Percentiles rank a stretch among this genome's conserved stretches.
Evolutionary conservation across 2,329 filamentous ascomycete genomes (phyloP).

Genomic region (Chaetothyriales sp.): DNA sequence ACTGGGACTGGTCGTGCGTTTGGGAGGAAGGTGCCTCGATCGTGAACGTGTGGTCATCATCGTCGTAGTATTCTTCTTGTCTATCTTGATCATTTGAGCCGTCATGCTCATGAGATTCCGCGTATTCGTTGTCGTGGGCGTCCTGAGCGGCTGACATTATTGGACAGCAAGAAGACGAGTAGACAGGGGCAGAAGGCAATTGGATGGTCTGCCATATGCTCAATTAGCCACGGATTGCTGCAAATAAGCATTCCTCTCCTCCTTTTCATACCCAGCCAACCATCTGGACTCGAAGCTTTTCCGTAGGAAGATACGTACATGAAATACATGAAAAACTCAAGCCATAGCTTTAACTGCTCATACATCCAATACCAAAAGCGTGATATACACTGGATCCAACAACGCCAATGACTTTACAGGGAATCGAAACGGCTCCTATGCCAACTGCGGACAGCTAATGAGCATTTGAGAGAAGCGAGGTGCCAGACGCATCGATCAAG

Average conservation of each 20-base stretch:
- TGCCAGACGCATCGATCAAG: background rate
- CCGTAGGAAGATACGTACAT: background rate
- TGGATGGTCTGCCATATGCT: background rate
- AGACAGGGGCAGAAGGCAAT: background rate
- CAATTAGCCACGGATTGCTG: background rate
- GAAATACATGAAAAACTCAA: background rate
- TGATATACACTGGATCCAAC: background rate
- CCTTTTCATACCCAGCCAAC: background rate
- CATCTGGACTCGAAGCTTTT: background rate
- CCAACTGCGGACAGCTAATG: background rate
- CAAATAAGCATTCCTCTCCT: background rate
- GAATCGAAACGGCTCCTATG: background rate
- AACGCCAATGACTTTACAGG: background rate
- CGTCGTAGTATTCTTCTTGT: background rate
- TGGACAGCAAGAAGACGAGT: background rate
- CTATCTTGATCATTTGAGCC: background rate
- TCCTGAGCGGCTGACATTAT: background rate
- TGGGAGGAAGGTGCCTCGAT: conserved; percentile 24
- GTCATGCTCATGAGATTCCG: background rate
- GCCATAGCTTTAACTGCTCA: background rate
- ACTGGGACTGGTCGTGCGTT: conserved; percentile 16
- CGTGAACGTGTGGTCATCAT: conserved; percentile 25
- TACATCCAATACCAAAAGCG: background rate
- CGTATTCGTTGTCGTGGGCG: background rate
- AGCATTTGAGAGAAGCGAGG: background rate